Base-by-base conservation (phyloP, 352 stramenopile genomes). In the Globisporangium polare region DNA sequence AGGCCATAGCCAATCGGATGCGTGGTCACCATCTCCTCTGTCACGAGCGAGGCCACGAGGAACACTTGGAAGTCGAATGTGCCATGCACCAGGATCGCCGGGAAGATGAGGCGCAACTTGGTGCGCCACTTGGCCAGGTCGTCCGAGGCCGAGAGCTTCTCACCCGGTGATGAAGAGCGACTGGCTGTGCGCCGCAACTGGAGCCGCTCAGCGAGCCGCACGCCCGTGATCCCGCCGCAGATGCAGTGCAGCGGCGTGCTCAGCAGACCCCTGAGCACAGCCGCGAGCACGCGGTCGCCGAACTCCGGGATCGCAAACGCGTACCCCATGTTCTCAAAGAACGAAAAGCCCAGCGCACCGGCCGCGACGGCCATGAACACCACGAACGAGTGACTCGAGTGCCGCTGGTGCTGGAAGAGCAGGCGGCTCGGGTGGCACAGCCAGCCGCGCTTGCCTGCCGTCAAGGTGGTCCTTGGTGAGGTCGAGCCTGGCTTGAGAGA, bases 31-130 rank as follows among this genome's bases (percentile, higher is more conserved):
- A 74, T 68, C 20, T 76, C 63, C 6, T 74, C 47, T 2, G 78
- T 77, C 17, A 85, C 58, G 9, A 80, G 42, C 18, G 71, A 67
- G 49, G 78, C 74, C 1, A 86, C 31, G 10, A 88, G 35, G 50
- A 92, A 86, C 5, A 83, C 62, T 45, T 89, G 77, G 6, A 82
- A 47, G 51, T 89, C 80, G 53, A 88, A 92, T 6, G 60, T 66
- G 56, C 80, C 81, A 50, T 92, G 83, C 9, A 88, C 58, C 0
- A 85, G 55, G 9, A 90, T 64, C 9, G 80, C 73, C 0, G 80
- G 80, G 1, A 64, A 53, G 4, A 92, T 33, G 4, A 86, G 29
- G 29, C 46, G 17, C 5, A 75, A 26, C 43, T 83, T 86, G 10
- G 76, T 69, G 15, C 65, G 58, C 68, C 77, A 84, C 29, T 51